Evolutionary conservation across 805 yeast genomes (phyloP).

Genomic region (Metschnikowia kofuensis): DNA sequence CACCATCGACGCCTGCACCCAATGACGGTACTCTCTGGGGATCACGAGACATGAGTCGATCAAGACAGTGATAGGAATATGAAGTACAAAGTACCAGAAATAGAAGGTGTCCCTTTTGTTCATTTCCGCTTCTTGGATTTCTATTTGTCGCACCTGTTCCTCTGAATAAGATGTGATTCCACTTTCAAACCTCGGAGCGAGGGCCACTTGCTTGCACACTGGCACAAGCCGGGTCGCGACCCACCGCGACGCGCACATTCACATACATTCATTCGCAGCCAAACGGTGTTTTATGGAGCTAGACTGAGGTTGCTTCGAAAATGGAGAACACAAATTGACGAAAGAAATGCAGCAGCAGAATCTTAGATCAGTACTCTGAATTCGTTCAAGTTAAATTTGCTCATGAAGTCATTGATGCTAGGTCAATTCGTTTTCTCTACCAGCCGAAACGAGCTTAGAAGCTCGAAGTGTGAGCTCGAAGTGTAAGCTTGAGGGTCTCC

Average conservation of each 20-base stretch:
- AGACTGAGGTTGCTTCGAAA: background rate
- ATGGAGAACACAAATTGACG: background rate
- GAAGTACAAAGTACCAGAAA: constrained; percentile 54
- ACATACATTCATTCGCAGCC: background rate
- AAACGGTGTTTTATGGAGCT: background rate
- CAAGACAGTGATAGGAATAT: constrained; percentile 70
- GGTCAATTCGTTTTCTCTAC: too few species aligned
- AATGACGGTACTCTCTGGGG: constrained; percentile 48
- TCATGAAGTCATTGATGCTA: too few species aligned
- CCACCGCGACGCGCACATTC: background rate
- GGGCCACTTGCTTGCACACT: background rate
- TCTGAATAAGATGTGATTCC: background rate
- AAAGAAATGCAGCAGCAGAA: background rate
- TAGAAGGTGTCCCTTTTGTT: constrained; percentile 42
- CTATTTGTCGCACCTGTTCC: too few species aligned
- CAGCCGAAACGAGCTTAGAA: too few species aligned
- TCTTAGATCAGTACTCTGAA: background rate
- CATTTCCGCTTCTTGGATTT: constrained; percentile 2
- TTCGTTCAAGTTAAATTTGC: too few species aligned
- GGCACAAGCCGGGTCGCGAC: background rate
- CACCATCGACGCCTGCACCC: constrained; percentile 48
- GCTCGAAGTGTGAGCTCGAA: too few species aligned
- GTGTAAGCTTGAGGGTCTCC: too few species aligned
- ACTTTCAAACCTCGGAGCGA: background rate
- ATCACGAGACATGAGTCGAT: constrained; percentile 74